phyloP scores from a whole-genome alignment of 1,139 yeast genomes.

The Suhomyces maxii region DNA sequence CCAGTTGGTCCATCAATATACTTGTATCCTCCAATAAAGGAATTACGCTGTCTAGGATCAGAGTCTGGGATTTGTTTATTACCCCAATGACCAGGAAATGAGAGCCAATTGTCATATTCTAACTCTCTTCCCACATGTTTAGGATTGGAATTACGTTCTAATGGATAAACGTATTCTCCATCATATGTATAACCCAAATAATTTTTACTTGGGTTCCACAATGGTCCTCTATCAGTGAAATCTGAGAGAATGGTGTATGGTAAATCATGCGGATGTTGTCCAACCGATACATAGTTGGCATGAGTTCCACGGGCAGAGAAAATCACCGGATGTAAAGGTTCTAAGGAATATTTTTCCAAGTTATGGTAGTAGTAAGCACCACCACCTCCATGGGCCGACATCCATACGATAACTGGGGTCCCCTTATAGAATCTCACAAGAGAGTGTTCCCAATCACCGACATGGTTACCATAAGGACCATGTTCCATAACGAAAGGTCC shows the following conservation, averaged over 20 bases:
- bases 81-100: slow-evolving; percentile 89
- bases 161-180: slow-evolving; percentile 48
- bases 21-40: slow-evolving; percentile 80
- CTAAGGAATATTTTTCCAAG: slow-evolving; percentile 63
- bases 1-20: slow-evolving; percentile 93
- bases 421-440: slow-evolving; percentile 82
- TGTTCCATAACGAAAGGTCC: slow-evolving; percentile 98
- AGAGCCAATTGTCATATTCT: slow-evolving; percentile 74
- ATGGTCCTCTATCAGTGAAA: slow-evolving; percentile 90
- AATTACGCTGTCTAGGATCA: slow-evolving; percentile 81
- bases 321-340: slow-evolving; percentile 61
- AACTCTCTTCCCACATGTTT: slow-evolving; percentile 56
- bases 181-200: slow-evolving; percentile 79
- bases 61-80: slow-evolving; percentile 63
- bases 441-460: slow-evolving; percentile 98
- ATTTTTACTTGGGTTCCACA: slow-evolving; percentile 90
- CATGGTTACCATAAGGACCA: slow-evolving; percentile 96
- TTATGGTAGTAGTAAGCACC: slow-evolving; percentile 79
- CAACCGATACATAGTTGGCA: slow-evolving; percentile 94
- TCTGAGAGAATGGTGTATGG: slow-evolving; percentile 90
- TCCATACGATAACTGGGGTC: slow-evolving; percentile 88
- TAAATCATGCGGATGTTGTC: slow-evolving; percentile 92
- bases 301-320: slow-evolving; percentile 96
- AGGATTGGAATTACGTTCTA: slow-evolving; percentile 43
- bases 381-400: slow-evolving; percentile 98